A percentile compares a stretch with the other conserved stretches of the same genome.
These are phyloP conservation scores for Coemansia erecta DNA, from an alignment of 192 early-diverging fungal species.

Conservation along the genomic window DNA sequence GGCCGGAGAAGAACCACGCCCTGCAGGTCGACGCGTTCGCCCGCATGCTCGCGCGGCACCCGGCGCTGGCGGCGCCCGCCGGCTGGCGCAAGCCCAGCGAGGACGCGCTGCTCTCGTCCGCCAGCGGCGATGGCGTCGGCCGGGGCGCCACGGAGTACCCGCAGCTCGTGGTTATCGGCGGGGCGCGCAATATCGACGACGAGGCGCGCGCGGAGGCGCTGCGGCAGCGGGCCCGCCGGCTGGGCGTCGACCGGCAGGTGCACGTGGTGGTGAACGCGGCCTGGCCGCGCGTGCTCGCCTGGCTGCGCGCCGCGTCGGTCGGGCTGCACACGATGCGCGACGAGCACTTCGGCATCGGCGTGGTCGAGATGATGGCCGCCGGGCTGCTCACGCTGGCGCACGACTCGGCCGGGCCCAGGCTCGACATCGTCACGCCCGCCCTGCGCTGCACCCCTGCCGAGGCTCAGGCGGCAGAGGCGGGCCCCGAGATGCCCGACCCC, in stretches of 20 bases:
- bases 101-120: slow-evolving; percentile 2
- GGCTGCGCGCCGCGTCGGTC: slow-evolving; percentile 63
- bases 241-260: slow-evolving; percentile 70
- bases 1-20: slow-evolving; percentile 92
- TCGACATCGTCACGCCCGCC: slow-evolving; percentile 46
- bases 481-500: neutral
- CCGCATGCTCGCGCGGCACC: slow-evolving; percentile 59
- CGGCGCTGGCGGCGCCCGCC: slow-evolving; percentile 41
- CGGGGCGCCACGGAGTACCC: slow-evolving; percentile 26
- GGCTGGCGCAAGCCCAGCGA: slow-evolving; percentile 17
- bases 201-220: slow-evolving; percentile 63
- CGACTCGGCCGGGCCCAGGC: slow-evolving; percentile 46
- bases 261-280: slow-evolving; percentile 79
- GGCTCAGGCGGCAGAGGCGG: too few species aligned
- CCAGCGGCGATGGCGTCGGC: too few species aligned
- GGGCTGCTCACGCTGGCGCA: slow-evolving; percentile 47
- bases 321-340: slow-evolving; percentile 97
- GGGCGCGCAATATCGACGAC: slow-evolving; percentile 80
- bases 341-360: slow-evolving; percentile 98
- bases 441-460: slow-evolving; percentile 15
- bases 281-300: slow-evolving; percentile 63
- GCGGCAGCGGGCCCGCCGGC: slow-evolving; percentile 37
- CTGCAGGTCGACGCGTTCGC: slow-evolving; percentile 79
- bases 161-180: slow-evolving; percentile 81
- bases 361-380: slow-evolving; percentile 94